Evolutionary conservation across 2,329 filamentous ascomycete species (phyloP).

Genomic region (Lomentospora prolificans): DNA sequence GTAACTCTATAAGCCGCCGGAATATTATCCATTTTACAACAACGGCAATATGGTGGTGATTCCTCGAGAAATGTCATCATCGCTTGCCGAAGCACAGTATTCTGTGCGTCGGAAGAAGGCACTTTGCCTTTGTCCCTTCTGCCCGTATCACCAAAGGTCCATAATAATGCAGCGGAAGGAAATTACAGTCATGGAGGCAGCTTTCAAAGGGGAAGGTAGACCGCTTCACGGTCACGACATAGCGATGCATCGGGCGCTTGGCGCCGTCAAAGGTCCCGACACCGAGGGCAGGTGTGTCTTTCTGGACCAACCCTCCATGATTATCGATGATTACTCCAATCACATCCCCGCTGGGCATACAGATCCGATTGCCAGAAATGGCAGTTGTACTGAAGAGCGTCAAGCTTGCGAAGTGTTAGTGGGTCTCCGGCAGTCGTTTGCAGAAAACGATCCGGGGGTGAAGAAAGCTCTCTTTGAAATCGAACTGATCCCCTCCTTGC

Average conservation of each 20-base stretch:
- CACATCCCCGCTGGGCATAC: background rate
- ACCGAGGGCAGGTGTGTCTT: background rate
- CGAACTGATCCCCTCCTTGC: too few species aligned
- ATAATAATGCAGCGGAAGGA: background rate
- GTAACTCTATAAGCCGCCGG: slow-evolving; percentile 2
- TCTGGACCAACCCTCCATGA: background rate
- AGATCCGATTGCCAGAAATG: background rate
- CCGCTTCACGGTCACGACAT: background rate
- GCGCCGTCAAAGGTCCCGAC: background rate
- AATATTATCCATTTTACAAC: background rate
- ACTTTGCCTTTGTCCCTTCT: background rate
- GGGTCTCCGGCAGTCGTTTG: too few species aligned
- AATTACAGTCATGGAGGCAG: background rate
- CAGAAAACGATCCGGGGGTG: too few species aligned
- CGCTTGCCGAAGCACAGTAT: background rate
- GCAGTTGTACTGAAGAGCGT: background rate
- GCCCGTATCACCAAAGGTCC: background rate
- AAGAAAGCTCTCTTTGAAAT: too few species aligned
- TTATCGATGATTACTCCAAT: background rate
- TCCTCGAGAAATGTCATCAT: background rate
- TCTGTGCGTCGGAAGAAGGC: background rate
- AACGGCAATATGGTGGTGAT: background rate
- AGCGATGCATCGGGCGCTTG: background rate
- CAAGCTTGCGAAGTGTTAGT: too few species aligned
- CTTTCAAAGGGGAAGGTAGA: background rate